These are phyloP conservation scores for Rutstroemia sp. DNA, from an alignment of 2,329 filamentous ascomycete genomes.

Conservation along the genomic window DNA sequence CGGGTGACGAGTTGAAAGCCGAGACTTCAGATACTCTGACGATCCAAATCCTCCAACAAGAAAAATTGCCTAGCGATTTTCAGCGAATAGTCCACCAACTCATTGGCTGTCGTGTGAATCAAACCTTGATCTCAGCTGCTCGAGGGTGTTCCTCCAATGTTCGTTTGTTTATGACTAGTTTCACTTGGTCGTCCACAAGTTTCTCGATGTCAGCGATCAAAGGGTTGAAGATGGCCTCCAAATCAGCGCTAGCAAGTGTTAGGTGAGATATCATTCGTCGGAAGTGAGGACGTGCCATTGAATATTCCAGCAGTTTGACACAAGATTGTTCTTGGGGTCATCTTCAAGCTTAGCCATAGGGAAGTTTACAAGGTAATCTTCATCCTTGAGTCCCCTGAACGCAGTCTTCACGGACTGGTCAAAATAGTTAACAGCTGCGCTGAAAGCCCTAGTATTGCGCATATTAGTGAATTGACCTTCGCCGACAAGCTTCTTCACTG, in stretches of 20 bases:
- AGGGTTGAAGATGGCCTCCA: slow-evolving; percentile 45
- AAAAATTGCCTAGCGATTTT: slow-evolving; percentile 10
- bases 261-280: neutral
- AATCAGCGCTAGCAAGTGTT: slow-evolving; percentile 31
- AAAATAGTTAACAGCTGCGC: slow-evolving; percentile 28
- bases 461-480: slow-evolving; percentile 25
- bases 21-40: slow-evolving; percentile 28
- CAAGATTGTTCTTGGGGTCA: slow-evolving; percentile 17
- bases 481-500: slow-evolving; percentile 23
- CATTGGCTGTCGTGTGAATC: slow-evolving; percentile 14
- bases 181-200: slow-evolving; percentile 36
- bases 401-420: slow-evolving; percentile 26
- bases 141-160: slow-evolving; percentile 33
- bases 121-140: slow-evolving; percentile 35
- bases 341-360: slow-evolving; percentile 23
- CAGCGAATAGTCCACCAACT: neutral
- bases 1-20: slow-evolving; percentile 32
- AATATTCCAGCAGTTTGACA: slow-evolving; percentile 15
- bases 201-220: slow-evolving; percentile 33
- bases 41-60: slow-evolving; percentile 22
- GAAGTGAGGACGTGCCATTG: slow-evolving; percentile 12
- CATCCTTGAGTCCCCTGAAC: slow-evolving; percentile 18
- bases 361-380: slow-evolving; percentile 25
- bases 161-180: slow-evolving; percentile 32
- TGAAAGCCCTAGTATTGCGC: slow-evolving; percentile 17